Percentiles rank a stretch among this genome's conserved stretches.
Evolutionary conservation across 306 rosid species (phyloP).

Genomic region (Hippophae rhamnoides): DNA sequence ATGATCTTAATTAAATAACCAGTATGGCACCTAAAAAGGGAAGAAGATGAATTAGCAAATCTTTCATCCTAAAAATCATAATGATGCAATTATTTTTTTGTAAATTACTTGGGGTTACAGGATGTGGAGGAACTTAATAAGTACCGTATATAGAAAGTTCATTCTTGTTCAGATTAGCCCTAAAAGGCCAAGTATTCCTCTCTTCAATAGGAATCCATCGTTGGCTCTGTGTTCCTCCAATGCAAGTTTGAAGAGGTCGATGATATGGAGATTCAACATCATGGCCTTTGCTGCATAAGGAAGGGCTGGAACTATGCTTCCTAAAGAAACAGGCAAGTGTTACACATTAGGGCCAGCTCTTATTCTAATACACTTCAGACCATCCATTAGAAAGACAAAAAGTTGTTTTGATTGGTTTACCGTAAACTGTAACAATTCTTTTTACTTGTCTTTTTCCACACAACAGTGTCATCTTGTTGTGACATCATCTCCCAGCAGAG

Average conservation of each 20-base stretch:
- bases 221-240: constrained; percentile 80
- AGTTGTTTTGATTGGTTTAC: constrained; percentile 32
- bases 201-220: constrained; percentile 77
- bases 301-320: constrained; percentile 59
- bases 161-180: constrained; percentile 49
- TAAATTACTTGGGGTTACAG: no score
- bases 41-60: no score
- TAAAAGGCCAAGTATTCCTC: constrained; percentile 71
- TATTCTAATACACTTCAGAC: constrained; percentile 8
- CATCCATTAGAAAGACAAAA: no score
- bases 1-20: neutral
- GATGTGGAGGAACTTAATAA: neutral
- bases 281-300: constrained; percentile 70
- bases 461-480: constrained; percentile 89
- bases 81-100: neutral
- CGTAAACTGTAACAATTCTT: constrained; percentile 62
- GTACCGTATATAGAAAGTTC: constrained; percentile 69
- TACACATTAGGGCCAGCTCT: constrained; percentile 17
- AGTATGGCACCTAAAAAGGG: neutral
- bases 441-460: constrained; percentile 89
- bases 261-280: constrained; percentile 91
- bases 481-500: constrained; percentile 93
- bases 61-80: neutral
- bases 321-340: constrained; percentile 34
- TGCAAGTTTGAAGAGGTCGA: constrained; percentile 75